phyloP scores from a whole-genome alignment of 768 basidiomycete species.

The Leccinum obscurum region DNA sequence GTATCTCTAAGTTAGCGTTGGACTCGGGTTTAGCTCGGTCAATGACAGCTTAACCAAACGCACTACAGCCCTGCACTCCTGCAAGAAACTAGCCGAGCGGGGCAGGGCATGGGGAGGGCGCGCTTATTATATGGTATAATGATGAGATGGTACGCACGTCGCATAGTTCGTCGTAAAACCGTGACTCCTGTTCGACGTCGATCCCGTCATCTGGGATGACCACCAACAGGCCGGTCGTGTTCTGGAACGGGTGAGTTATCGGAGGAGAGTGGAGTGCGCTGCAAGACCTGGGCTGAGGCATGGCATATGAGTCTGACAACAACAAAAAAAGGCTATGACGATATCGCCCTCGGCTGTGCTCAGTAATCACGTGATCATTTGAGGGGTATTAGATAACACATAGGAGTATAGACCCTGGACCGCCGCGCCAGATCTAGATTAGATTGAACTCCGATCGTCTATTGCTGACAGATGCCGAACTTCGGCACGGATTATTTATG shows the following conservation, averaged over 20 bases:
- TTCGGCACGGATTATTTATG: neutral
- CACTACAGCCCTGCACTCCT: neutral
- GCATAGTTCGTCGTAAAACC: constrained; percentile 64
- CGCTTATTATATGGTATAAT: neutral
- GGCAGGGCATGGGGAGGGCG: neutral
- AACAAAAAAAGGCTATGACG: neutral
- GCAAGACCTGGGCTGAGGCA: constrained; percentile 13
- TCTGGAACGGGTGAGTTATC: constrained; percentile 44
- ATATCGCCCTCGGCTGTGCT: neutral
- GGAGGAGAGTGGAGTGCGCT: constrained; percentile 7
- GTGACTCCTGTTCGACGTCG: constrained; percentile 67
- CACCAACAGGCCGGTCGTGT: constrained; percentile 49
- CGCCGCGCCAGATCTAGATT: neutral
- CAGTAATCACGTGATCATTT: constrained; percentile 2
- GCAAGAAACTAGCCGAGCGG: neutral
- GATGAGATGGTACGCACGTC: constrained; percentile 34
- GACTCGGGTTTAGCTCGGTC: neutral
- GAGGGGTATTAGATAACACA: neutral
- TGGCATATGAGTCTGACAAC: neutral
- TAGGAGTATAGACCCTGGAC: neutral
- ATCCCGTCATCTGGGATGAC: constrained; percentile 56
- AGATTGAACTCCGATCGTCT: neutral
- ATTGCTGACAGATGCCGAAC: neutral
- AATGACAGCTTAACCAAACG: neutral
- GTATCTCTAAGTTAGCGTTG: neutral